Evolutionary conservation across 371 early-diverging fungal species (phyloP).

Genomic region (Dentiscutata heterogama): DNA sequence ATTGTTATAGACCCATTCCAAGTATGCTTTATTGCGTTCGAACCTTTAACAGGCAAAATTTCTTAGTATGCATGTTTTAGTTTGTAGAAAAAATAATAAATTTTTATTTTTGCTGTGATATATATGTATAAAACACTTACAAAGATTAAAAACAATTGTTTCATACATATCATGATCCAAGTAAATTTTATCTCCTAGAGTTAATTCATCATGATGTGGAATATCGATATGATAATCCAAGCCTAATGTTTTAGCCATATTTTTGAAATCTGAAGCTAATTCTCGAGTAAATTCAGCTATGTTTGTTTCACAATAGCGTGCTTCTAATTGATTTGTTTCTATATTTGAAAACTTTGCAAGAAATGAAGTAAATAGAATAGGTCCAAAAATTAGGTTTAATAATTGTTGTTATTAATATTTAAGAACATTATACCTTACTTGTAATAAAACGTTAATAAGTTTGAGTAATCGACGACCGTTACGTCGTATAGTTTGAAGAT

Average conservation of each 20-base stretch:
- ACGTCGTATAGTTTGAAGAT: conserved; percentile 12
- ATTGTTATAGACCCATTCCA: conserved; percentile 53
- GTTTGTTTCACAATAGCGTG: conserved; percentile 51
- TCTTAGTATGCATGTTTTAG: not conserved
- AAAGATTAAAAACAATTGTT: too few relatives aligned
- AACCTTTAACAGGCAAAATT: conserved; percentile 39
- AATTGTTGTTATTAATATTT: too few relatives aligned
- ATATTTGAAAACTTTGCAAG: not conserved
- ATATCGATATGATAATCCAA: conserved; percentile 49
- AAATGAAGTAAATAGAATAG: too few relatives aligned
- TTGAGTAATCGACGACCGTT: conserved; percentile 59
- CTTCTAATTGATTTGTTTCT: conserved; percentile 59
- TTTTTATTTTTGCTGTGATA: conserved; percentile 57
- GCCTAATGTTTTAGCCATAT: conserved; percentile 51
- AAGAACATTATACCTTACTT: conserved; percentile 38
- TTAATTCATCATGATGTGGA: conserved; percentile 45
- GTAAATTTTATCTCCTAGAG: conserved; percentile 30
- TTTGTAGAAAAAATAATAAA: too few relatives aligned
- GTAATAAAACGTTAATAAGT: conserved; percentile 60
- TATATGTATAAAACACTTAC: conserved; percentile 57
- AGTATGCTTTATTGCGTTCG: conserved; percentile 58
- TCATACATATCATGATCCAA: too few relatives aligned
- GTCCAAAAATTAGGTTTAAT: too few relatives aligned
- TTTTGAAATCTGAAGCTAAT: conserved; percentile 56
- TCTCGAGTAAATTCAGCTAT: conserved; percentile 49